phyloP scores from a whole-genome alignment of 2,329 filamentous ascomycete species.

The Hymenoscyphus fructigenus region DNA sequence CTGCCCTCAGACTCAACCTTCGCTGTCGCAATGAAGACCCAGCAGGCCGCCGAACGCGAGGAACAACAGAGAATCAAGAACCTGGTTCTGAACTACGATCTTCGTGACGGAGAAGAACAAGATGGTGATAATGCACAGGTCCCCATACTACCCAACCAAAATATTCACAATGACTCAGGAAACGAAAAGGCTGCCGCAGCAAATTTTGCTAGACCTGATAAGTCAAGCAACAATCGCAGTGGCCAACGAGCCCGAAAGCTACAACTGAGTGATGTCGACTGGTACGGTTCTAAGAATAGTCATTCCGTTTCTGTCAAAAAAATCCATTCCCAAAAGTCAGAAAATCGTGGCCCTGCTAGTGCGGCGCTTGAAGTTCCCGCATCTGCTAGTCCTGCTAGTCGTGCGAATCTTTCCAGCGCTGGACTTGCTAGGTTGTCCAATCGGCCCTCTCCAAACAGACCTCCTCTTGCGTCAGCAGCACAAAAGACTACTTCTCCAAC shows the following conservation, averaged over 20 bases:
- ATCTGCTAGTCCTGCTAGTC: conserved; percentile 4
- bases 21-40: conserved; percentile 91
- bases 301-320: conserved; percentile 22
- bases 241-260: conserved; percentile 85
- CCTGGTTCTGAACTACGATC: conserved; percentile 92
- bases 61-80: conserved; percentile 99
- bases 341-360: conserved; percentile 1
- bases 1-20: conserved; percentile 89
- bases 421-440: conserved; percentile 3
- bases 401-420: conserved; percentile 9
- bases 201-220: conserved; percentile 36
- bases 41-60: conserved; percentile 91
- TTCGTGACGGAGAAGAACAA: conserved; percentile 76
- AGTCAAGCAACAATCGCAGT: conserved; percentile 46
- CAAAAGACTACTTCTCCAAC: conserved; percentile 15
- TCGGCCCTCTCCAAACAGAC: conserved; percentile 6
- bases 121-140: conserved; percentile 64
- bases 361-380: conserved; percentile 5
- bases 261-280: conserved; percentile 95
- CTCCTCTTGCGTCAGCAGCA: not conserved
- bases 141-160: conserved; percentile 47
- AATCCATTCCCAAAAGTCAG: not conserved
- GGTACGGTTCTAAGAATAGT: conserved; percentile 59
- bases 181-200: conserved; percentile 52
- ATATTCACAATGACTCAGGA: conserved; percentile 55